Base-by-base conservation (phyloP, 2,329 filamentous ascomycete genomes). In the Talaromyces funiculosus region DNA sequence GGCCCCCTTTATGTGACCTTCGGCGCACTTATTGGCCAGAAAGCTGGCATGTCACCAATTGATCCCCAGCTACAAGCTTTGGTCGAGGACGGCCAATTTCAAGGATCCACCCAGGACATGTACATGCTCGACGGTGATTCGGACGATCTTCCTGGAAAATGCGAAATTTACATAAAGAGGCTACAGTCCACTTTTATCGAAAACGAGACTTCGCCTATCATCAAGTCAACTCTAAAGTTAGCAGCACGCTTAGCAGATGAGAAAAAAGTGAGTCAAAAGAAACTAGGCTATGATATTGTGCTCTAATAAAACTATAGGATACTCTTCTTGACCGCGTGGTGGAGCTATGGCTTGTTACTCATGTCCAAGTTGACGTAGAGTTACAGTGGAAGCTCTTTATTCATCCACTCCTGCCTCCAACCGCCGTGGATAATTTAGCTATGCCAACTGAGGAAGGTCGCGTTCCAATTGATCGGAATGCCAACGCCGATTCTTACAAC, bases 271-370 rank as follows among this genome's bases (percentile, higher is more conserved):
- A 53, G 18, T 33, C 51, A 60, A n/a, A 8, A 38, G 8, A 38
- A n/a, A 8, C 16, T 3, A 18, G 3, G 16, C 35, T 38, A n/a
- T n/a, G n/a, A n/a, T n/a, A n/a, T n/a, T n/a, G n/a, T n/a, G n/a
- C 22, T 33, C n/a, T 58, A 29, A 63, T 31, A 8, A 45, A 31
- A 0, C 20, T 64, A 22, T 42, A 78, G 69, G 79, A 82, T 65
- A 69, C 72, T 16, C 71, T 84, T 9, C 71, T 85, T 12, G 72
- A 77, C 18, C 79, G 81, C 45, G 78, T 78, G 2, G 70, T 85
- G 51, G 81, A 85, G 64, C 73, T 86, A 4, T 86, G 83, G 82
- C 76, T 81, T 31, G 78, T 79, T 14, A 85, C 83, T 7, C 77
- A 78, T 40, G 77, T 85, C 49, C 75, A 86, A 16, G 78, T 80